A percentile compares a stretch with the other conserved stretches of the same genome.
Evolutionary conservation across 2,329 filamentous ascomycete species (phyloP).

Genomic region (Tolypocladium inflatum): DNA sequence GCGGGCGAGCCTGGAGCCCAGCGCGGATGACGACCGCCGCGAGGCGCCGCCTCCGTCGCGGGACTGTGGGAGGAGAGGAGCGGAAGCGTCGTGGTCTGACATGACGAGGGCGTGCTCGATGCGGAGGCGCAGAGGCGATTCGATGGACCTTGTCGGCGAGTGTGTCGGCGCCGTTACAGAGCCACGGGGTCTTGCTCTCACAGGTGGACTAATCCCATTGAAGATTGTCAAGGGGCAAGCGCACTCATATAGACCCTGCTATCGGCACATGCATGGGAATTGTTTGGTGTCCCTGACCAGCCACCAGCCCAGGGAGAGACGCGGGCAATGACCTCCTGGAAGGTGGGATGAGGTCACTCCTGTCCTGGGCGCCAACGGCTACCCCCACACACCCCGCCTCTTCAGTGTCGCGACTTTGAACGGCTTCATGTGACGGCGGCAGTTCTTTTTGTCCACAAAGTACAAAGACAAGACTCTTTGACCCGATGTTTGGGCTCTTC

Average conservation of each 20-base stretch:
- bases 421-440: background rate
- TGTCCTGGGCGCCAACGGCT: background rate
- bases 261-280: background rate
- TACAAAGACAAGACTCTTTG: background rate
- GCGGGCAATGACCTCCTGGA: background rate
- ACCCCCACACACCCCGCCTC: background rate
- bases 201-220: no score
- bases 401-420: background rate
- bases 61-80: background rate
- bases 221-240: background rate
- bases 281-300: background rate
- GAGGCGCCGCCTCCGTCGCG: background rate
- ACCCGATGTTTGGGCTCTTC: background rate
- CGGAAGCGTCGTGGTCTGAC: background rate
- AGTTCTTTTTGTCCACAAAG: background rate
- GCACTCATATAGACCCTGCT: background rate
- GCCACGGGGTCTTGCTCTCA: background rate
- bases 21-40: background rate
- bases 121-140: background rate
- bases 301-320: no score
- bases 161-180: background rate
- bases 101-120: background rate
- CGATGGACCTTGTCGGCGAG: background rate
- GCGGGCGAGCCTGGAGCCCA: background rate
- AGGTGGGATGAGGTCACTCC: background rate